phyloP scores from a whole-genome alignment of 495 filamentous ascomycete genomes.

The Aspergillus ellipticus region DNA sequence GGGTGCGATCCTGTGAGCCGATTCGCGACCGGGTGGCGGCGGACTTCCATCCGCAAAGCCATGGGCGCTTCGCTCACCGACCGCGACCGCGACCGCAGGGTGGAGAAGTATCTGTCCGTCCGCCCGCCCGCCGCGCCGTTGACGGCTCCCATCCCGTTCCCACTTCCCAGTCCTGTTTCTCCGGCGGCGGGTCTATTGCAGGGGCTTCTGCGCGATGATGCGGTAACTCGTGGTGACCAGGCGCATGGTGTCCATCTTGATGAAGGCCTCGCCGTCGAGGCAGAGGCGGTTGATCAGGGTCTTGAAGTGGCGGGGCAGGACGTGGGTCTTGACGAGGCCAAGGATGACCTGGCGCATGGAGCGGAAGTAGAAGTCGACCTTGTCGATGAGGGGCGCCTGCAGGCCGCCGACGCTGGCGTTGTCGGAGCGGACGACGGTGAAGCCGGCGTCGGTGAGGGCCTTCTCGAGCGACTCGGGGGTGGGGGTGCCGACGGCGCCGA shows the following conservation, averaged over 20 bases:
- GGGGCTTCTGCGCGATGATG: slow-evolving; percentile 57
- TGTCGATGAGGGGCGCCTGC: slow-evolving; percentile 58
- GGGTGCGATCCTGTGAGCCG: too few species aligned
- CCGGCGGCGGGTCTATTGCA: slow-evolving; percentile 2
- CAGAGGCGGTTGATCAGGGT: slow-evolving; percentile 61
- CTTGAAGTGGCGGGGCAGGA: slow-evolving; percentile 57
- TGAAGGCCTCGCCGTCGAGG: slow-evolving; percentile 57
- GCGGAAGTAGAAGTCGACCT: slow-evolving; percentile 58
- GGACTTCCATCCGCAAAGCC: too few species aligned
- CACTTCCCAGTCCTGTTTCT: slow-evolving; percentile 1
- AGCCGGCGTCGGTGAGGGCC: slow-evolving; percentile 51
- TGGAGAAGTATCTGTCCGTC: too few species aligned
- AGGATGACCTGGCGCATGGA: slow-evolving; percentile 52
- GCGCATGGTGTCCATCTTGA: slow-evolving; percentile 60
- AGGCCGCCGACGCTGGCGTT: slow-evolving; percentile 57
- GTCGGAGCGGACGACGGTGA: slow-evolving; percentile 49
- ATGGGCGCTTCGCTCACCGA: too few species aligned
- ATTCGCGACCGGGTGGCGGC: too few species aligned
- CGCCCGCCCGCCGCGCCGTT: too few species aligned
- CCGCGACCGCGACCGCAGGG: not conserved
- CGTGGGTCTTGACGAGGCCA: slow-evolving; percentile 47
- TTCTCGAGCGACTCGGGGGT: slow-evolving; percentile 51
- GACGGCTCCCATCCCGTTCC: too few species aligned
- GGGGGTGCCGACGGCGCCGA: slow-evolving; percentile 60
- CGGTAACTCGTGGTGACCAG: slow-evolving; percentile 59